Percentiles rank a stretch among this genome's conserved stretches.
phyloP scores from a whole-genome alignment of 768 basidiomycete species.

The Phylloporus scabripes region DNA sequence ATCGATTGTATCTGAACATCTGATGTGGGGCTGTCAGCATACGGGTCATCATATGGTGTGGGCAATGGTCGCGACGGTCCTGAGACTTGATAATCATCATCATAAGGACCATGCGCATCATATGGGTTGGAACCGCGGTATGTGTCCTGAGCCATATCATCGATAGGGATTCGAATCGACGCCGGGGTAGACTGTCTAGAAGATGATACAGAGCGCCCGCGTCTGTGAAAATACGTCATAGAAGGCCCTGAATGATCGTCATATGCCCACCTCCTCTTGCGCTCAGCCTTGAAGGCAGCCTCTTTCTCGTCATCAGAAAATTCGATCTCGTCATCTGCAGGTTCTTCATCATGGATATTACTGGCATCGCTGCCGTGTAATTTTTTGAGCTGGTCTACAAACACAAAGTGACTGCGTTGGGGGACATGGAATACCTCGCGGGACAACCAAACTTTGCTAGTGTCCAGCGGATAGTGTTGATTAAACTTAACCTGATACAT shows the following conservation, averaged over 20 bases:
- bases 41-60: conserved; percentile 76
- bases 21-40: conserved; percentile 44
- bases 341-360: conserved; percentile 93
- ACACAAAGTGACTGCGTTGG: conserved; percentile 76
- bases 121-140: conserved; percentile 56
- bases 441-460: conserved; percentile 46
- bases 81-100: conserved; percentile 49
- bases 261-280: conserved; percentile 52
- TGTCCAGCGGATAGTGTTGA: conserved; percentile 55
- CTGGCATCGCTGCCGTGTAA: conserved; percentile 90
- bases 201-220: conserved; percentile 46
- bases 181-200: conserved; percentile 54
- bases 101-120: conserved; percentile 63
- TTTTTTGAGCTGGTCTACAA: conserved; percentile 61
- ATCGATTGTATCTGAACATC: conserved; percentile 6
- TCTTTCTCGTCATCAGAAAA: conserved; percentile 96
- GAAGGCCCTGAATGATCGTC: background rate
- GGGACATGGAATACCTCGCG: conserved; percentile 81
- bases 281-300: conserved; percentile 55
- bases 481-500: conserved; percentile 86
- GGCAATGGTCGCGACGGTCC: conserved; percentile 61
- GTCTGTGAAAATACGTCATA: conserved; percentile 33
- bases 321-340: conserved; percentile 83
- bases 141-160: conserved; percentile 44
- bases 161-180: conserved; percentile 48